These are phyloP conservation scores for Globisporangium yorkense DNA, from an alignment of 352 stramenopile species.

Conservation along the genomic window DNA sequence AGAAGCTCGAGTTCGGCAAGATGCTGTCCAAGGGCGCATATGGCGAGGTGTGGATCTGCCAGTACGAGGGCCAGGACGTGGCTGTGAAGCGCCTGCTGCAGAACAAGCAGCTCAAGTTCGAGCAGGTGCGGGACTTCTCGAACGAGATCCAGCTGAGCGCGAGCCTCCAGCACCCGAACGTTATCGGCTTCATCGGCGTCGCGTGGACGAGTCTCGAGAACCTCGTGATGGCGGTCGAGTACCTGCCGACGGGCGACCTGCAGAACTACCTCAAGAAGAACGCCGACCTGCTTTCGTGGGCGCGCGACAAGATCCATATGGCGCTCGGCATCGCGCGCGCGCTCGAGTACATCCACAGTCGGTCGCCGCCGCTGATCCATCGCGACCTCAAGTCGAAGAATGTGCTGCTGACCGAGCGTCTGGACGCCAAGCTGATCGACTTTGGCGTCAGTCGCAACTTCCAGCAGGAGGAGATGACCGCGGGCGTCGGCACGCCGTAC, in stretches of 20 bases:
- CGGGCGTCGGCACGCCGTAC: constrained; percentile 15
- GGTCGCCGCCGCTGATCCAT: constrained; percentile 20
- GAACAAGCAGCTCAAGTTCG: constrained; percentile 24
- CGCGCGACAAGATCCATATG: constrained; percentile 19
- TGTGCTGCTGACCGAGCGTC: constrained; percentile 21
- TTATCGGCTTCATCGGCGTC: constrained; percentile 46
- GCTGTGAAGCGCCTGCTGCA: constrained; percentile 38
- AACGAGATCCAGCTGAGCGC: constrained; percentile 32
- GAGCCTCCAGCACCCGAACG: constrained; percentile 38
- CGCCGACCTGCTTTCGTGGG: constrained; percentile 9
- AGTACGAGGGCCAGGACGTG: constrained; percentile 32
- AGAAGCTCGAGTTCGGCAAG: constrained; percentile 20
- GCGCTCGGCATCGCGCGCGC: constrained; percentile 27
- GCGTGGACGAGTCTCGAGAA: constrained; percentile 30
- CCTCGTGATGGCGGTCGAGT: constrained; percentile 22
- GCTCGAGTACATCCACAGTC: constrained; percentile 28
- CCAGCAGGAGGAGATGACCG: constrained; percentile 6
- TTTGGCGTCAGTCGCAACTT: constrained; percentile 20
- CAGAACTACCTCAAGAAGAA: constrained; percentile 13
- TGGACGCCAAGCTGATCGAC: constrained; percentile 32
- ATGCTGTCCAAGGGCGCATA: constrained; percentile 22
- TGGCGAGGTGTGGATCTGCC: constrained; percentile 43
- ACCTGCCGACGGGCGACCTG: constrained; percentile 19
- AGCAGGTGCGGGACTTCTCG: constrained; percentile 34
- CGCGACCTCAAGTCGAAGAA: constrained; percentile 40